These are phyloP conservation scores for Leishmania martiniquensis DNA, from an alignment of 208 protist species.

Conservation along the genomic window DNA sequence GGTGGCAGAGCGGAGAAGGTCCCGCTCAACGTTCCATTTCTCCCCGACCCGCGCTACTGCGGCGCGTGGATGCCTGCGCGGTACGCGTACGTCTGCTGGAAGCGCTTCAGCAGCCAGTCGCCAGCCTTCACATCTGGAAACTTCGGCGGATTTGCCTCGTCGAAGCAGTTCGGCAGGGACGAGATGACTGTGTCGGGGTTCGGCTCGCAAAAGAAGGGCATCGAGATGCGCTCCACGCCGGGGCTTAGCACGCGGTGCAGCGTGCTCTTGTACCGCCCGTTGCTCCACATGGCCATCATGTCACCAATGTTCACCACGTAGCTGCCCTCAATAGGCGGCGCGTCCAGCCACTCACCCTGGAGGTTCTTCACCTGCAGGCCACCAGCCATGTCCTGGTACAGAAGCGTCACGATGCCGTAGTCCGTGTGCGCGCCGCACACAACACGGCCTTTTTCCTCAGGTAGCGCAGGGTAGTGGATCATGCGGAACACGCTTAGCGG, in stretches of 20 bases:
- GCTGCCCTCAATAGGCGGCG: slow-evolving; percentile 51
- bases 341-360: slow-evolving; percentile 70
- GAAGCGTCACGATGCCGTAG: slow-evolving; percentile 83
- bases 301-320: slow-evolving; percentile 90
- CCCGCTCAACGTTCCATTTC: not conserved
- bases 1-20: not conserved
- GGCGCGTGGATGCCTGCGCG: slow-evolving; percentile 9
- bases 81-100: slow-evolving; percentile 76
- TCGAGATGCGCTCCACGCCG: slow-evolving; percentile 71
- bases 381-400: slow-evolving; percentile 68
- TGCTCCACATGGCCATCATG: slow-evolving; percentile 90
- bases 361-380: slow-evolving; percentile 70
- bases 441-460: slow-evolving; percentile 43
- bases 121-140: slow-evolving; percentile 55
- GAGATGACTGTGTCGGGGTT: slow-evolving; percentile 65
- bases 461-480: slow-evolving; percentile 74
- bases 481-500: slow-evolving; percentile 77
- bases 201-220: slow-evolving; percentile 88
- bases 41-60: not conserved
- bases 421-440: slow-evolving; percentile 79
- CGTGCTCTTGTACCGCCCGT: slow-evolving; percentile 73
- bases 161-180: slow-evolving; percentile 70
- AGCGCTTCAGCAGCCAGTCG: slow-evolving; percentile 76
- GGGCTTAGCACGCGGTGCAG: slow-evolving; percentile 75
- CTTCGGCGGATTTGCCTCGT: slow-evolving; percentile 57